These are phyloP conservation scores for Volvox africanus DNA, from an alignment of 139 green algal genomes.

Conservation along the genomic window DNA sequence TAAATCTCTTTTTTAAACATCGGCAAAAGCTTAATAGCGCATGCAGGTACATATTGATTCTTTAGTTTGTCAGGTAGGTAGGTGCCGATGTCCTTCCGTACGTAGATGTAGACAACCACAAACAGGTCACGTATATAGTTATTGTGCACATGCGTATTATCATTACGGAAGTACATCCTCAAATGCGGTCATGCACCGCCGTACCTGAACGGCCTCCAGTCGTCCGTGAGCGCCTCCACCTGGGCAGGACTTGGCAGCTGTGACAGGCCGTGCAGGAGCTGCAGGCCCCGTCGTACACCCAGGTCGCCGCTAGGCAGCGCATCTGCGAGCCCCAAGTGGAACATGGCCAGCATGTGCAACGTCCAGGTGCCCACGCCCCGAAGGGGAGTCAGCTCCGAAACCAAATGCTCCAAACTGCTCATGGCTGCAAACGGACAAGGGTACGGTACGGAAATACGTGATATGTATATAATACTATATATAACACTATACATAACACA, in stretches of 20 bases:
- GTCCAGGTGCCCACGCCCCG: constrained; percentile 64
- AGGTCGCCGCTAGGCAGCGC: constrained; percentile 76
- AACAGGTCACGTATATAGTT: not conserved
- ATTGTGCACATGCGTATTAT: not conserved
- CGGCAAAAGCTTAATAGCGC: too few species aligned
- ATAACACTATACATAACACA: too few species aligned
- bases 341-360: constrained; percentile 66
- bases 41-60: not conserved
- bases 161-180: too few species aligned
- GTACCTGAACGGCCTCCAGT: constrained; percentile 35
- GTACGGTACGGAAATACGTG: too few species aligned
- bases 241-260: not conserved
- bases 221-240: constrained; percentile 18
- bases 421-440: not conserved
- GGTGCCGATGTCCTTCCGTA: not conserved
- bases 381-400: constrained; percentile 40
- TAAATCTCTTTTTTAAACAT: too few species aligned
- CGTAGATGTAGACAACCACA: not conserved
- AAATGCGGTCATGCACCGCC: not conserved
- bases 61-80: too few species aligned
- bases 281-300: constrained; percentile 65
- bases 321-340: constrained; percentile 69
- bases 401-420: not conserved
- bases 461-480: too few species aligned
- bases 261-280: constrained; percentile 12